Evolutionary conservation across 1,284 basidiomycete genomes (phyloP), one percentile per base, ranked within the genome.

Genomic region (Cryptococcus deneoformans): DNA sequence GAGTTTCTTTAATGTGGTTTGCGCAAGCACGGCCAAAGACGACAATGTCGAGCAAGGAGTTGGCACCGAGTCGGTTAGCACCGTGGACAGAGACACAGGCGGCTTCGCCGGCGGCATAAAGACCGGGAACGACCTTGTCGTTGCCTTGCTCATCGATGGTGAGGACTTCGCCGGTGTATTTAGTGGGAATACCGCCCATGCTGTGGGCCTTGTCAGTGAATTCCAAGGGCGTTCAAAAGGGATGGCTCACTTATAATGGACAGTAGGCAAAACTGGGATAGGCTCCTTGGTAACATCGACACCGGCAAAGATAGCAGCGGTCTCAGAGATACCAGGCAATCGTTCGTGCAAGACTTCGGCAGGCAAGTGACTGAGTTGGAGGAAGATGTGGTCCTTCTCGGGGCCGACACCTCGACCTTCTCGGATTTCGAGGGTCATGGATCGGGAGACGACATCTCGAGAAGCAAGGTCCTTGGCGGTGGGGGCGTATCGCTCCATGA

Each of bases 221-320:
- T 14, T 9, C 2, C 10, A 39, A n/a, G 39, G 1, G 7, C 3
- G 78, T 89, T 78, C 77, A 92, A 90, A 29, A 29, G 5, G 3
- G 29, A 94, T 29, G 29, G 29, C 29, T 29, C 29, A 29, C 29
- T 29, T 95, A 80, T 95, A 95, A 79, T 96, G 92, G 49, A 95
- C 93, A 47, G 93, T 97, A 46, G 93, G 94, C 64, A 97, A 79
- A 42, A 99, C 96, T 55, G 93, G 93, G 71, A 97, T 97, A 52
- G 96, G 96, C 79, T 99, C 95, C 83, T 99, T 99, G 66, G 96
- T 99, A 63, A 99, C 96, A 79, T 99, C 96, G 65, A 99, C 96
- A 80, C 96, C 96, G 72, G 92, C 86, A 82, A 99, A 99, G 75
- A 99, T 99, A 63, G 95, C 90, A 40, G 96, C 96, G 10, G 96